Evolutionary conservation across 2,329 filamentous ascomycete species (phyloP).

Genomic region (Fusarium buharicum): DNA sequence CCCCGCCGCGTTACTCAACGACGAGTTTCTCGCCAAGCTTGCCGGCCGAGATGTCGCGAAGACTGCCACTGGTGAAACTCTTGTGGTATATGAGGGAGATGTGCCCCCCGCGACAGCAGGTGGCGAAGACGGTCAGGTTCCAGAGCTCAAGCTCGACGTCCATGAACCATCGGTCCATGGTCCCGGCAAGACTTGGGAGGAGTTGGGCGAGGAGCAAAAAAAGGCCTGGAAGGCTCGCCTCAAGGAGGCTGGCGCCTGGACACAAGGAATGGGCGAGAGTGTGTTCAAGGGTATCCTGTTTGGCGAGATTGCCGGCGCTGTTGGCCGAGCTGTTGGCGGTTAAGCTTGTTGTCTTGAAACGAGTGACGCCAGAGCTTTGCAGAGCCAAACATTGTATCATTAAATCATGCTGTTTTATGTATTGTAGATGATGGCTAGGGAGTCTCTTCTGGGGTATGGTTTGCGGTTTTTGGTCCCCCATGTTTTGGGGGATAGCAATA

Average conservation of each 20-base stretch:
- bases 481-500: constrained; percentile 4
- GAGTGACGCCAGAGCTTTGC: neutral
- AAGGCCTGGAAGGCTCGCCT: constrained; percentile 76
- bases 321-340: constrained; percentile 62
- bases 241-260: constrained; percentile 78
- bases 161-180: constrained; percentile 61
- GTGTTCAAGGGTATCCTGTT: constrained; percentile 83
- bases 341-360: constrained; percentile 32
- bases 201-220: constrained; percentile 71
- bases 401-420: constrained; percentile 14
- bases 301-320: constrained; percentile 72
- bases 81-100: constrained; percentile 52
- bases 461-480: neutral
- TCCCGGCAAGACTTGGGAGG: constrained; percentile 74
- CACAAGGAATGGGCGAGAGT: constrained; percentile 79
- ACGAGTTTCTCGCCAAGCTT: constrained; percentile 53
- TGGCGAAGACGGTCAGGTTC: constrained; percentile 27
- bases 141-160: constrained; percentile 54
- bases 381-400: constrained; percentile 20
- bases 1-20: constrained; percentile 42
- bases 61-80: constrained; percentile 50
- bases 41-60: constrained; percentile 49
- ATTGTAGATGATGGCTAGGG: constrained; percentile 15
- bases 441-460: constrained; percentile 9
- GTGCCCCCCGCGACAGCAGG: constrained; percentile 30